These are phyloP conservation scores for Malassezia yamatoensis DNA, from an alignment of 1,284 basidiomycete genomes.

Conservation along the genomic window DNA sequence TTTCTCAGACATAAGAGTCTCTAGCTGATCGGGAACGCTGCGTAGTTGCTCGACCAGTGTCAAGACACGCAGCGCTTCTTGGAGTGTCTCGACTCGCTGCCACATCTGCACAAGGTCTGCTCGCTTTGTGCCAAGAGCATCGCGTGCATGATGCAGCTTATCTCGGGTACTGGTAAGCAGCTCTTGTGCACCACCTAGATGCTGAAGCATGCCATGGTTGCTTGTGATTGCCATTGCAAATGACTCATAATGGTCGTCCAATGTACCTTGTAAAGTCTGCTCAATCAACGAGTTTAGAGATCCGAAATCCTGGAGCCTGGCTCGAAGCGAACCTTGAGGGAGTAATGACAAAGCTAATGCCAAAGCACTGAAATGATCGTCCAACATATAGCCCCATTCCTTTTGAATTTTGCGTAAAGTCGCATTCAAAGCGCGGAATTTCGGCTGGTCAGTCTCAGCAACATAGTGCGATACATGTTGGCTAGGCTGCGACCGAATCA, in stretches of 20 bases:
- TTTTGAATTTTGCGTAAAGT: conserved; percentile 43
- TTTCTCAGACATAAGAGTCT: conserved; percentile 91
- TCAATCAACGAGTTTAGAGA: conserved; percentile 37
- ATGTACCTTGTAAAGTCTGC: conserved; percentile 38
- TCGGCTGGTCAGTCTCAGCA: conserved; percentile 23
- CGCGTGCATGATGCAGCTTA: conserved; percentile 35
- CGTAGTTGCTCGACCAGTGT: conserved; percentile 58
- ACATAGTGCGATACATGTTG: conserved; percentile 28
- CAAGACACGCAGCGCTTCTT: conserved; percentile 39
- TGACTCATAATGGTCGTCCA: conserved; percentile 46
- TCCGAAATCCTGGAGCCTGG: conserved; percentile 31
- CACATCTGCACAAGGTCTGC: conserved; percentile 47
- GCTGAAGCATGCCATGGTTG: conserved; percentile 37
- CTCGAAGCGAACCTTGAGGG: conserved; percentile 36
- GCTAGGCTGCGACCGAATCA: conserved; percentile 18
- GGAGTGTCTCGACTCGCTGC: conserved; percentile 40
- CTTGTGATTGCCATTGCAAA: conserved; percentile 47
- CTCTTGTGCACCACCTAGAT: conserved; percentile 31
- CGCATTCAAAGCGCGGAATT: conserved; percentile 38
- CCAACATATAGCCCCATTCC: conserved; percentile 42
- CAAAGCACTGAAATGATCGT: conserved; percentile 43
- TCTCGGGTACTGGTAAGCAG: conserved; percentile 29
- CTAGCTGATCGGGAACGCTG: conserved; percentile 78
- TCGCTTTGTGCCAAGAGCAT: conserved; percentile 40
- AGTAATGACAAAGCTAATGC: conserved; percentile 38